These are phyloP conservation scores for Phytophthora podocarpi DNA, from an alignment of 352 stramenopile genomes.

Conservation along the genomic window DNA sequence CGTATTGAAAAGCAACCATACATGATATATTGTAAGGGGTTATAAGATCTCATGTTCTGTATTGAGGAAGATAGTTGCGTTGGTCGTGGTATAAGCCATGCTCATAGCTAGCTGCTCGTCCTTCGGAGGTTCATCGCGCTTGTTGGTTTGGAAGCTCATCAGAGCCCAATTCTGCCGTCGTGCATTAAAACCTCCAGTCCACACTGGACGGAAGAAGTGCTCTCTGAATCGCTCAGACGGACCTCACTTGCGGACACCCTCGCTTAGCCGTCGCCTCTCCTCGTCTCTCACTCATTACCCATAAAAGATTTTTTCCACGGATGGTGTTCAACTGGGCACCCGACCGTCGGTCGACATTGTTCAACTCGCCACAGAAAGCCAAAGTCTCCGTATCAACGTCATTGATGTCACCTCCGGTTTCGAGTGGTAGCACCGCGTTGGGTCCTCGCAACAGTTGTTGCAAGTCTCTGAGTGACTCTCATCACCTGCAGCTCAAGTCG, in stretches of 20 bases:
- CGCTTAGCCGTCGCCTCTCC: too few species aligned
- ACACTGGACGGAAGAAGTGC: background rate
- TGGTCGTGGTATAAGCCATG: too few species aligned
- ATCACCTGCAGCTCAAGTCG: background rate
- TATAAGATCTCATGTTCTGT: too few species aligned
- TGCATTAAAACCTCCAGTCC: background rate
- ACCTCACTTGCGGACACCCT: too few species aligned
- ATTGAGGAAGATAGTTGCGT: too few species aligned
- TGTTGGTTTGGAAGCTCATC: too few species aligned
- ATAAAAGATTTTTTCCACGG: constrained; percentile 8
- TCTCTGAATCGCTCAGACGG: background rate
- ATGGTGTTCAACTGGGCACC: background rate
- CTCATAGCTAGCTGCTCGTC: too few species aligned
- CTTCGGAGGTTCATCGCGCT: too few species aligned
- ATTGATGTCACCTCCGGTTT: background rate
- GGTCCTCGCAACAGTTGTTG: background rate
- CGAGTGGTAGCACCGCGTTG: background rate
- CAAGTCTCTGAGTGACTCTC: background rate
- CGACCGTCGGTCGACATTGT: background rate
- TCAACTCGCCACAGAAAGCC: background rate
- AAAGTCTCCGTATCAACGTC: background rate
- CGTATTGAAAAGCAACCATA: too few species aligned
- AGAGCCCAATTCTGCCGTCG: background rate
- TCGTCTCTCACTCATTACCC: too few species aligned
- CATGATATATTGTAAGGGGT: too few species aligned